Evolutionary conservation across 352 stramenopile species (phyloP).

Genomic region (Globisporangium perplexum): DNA sequence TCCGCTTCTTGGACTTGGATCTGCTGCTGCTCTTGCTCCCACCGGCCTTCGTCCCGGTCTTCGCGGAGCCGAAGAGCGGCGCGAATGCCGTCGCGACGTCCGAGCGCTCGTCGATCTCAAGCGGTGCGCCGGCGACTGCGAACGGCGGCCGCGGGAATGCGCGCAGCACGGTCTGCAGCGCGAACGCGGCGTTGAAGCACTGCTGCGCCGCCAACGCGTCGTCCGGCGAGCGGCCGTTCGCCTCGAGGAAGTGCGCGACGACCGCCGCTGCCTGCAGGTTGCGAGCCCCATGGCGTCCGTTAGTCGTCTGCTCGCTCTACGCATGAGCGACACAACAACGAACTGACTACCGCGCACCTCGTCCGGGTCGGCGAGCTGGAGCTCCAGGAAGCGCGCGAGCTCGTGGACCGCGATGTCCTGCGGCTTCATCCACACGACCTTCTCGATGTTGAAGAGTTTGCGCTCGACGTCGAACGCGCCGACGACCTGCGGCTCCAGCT

Average conservation of each 20-base stretch:
- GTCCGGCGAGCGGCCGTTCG: constrained; percentile 43
- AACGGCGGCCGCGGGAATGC: constrained; percentile 55
- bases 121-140: constrained; percentile 32
- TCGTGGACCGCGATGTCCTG: constrained; percentile 60
- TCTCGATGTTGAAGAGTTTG: constrained; percentile 53
- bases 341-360: constrained; percentile 22
- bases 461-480: constrained; percentile 56
- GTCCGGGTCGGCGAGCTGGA: constrained; percentile 56
- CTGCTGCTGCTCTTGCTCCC: constrained; percentile 16
- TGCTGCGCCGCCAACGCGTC: constrained; percentile 44
- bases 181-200: constrained; percentile 75
- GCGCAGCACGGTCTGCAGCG: constrained; percentile 65
- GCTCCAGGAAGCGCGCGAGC: constrained; percentile 66
- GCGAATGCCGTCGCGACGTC: constrained; percentile 38
- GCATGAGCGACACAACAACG: no score
- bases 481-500: constrained; percentile 38
- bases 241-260: constrained; percentile 46
- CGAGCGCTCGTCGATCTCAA: constrained; percentile 41
- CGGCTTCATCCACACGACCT: constrained; percentile 58
- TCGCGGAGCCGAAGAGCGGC: constrained; percentile 27
- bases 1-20: constrained; percentile 40
- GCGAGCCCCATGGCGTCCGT: no score
- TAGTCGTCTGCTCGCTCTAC: no score
- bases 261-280: constrained; percentile 24
- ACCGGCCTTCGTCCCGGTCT: constrained; percentile 12